These are phyloP conservation scores for Russula foetens DNA, from an alignment of 768 basidiomycete species.

Conservation along the genomic window DNA sequence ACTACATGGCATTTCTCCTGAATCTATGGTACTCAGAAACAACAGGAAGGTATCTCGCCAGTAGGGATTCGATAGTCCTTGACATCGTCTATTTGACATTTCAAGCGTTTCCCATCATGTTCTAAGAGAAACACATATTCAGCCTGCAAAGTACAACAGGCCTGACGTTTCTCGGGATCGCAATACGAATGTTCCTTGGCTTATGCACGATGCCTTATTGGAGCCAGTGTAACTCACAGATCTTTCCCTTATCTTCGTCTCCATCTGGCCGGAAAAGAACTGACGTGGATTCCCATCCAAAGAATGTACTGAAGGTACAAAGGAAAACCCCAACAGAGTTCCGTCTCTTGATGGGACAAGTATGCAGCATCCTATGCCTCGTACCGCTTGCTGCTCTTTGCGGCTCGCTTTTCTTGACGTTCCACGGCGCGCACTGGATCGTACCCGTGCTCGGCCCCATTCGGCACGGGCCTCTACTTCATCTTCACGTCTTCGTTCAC, in stretches of 20 bases:
- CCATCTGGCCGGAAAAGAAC: not conserved
- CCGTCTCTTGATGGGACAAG: slow-evolving; percentile 55
- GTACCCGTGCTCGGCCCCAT: slow-evolving; percentile 38
- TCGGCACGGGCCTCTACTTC: slow-evolving; percentile 50
- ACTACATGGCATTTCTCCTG: slow-evolving; percentile 71
- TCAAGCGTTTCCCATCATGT: slow-evolving; percentile 53
- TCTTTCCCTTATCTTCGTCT: not conserved
- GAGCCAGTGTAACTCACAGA: slow-evolving; percentile 29
- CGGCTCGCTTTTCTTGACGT: slow-evolving; percentile 47
- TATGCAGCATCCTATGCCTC: slow-evolving; percentile 56
- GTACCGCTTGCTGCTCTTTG: slow-evolving; percentile 51
- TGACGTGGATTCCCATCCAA: slow-evolving; percentile 16
- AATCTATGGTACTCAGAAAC: slow-evolving; percentile 49
- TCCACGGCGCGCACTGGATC: slow-evolving; percentile 39
- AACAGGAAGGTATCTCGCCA: not conserved
- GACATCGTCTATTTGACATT: slow-evolving; percentile 42
- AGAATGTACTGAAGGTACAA: slow-evolving; percentile 33
- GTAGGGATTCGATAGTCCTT: slow-evolving; percentile 34
- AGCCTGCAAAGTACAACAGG: slow-evolving; percentile 41
- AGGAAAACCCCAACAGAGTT: slow-evolving; percentile 51
- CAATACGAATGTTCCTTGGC: no score
- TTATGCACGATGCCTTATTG: no score
- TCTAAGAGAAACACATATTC: slow-evolving; percentile 42
- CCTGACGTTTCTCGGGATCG: slow-evolving; percentile 43
- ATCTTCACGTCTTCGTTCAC: slow-evolving; percentile 65